A percentile compares a stretch with the other conserved stretches of the same genome.
These are phyloP conservation scores for Syzygium oleosum DNA, from an alignment of 345 rosid genomes.

Conservation along the genomic window DNA sequence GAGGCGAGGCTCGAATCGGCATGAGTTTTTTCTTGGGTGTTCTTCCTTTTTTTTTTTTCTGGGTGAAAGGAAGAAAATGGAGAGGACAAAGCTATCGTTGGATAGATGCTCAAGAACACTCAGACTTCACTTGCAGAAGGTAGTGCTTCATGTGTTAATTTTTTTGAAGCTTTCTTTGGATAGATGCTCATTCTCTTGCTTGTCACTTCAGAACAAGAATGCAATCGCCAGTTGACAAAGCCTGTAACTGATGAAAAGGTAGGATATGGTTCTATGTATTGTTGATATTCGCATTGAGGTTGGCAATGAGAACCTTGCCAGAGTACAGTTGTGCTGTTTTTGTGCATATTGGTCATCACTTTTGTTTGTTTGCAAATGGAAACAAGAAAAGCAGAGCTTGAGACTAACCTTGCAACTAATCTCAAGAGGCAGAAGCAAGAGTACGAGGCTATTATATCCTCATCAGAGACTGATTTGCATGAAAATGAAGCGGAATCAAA, in stretches of 20 bases:
- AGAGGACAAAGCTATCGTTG: too few relatives aligned
- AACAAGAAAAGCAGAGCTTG: slow-evolving; percentile 92
- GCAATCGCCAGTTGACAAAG: not conserved
- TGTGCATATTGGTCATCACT: not conserved
- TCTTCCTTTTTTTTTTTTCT: not conserved
- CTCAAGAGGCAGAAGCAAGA: slow-evolving; percentile 87
- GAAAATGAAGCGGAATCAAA: slow-evolving; percentile 58
- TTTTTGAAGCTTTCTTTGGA: too few relatives aligned
- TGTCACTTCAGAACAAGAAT: too few relatives aligned
- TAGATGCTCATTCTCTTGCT: too few relatives aligned
- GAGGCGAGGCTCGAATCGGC: too few relatives aligned
- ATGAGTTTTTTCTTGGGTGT: too few relatives aligned
- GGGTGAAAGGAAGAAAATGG: too few relatives aligned
- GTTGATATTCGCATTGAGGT: slow-evolving; percentile 57
- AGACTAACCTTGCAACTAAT: slow-evolving; percentile 82
- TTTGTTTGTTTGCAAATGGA: slow-evolving; percentile 44
- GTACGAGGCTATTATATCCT: slow-evolving; percentile 66
- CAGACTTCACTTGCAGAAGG: too few relatives aligned
- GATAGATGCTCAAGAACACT: too few relatives aligned
- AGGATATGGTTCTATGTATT: not conserved
- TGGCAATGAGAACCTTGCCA: slow-evolving; percentile 7
- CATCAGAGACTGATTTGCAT: slow-evolving; percentile 54
- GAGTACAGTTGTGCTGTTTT: not conserved
- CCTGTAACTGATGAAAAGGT: slow-evolving; percentile 1
- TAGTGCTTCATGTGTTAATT: too few relatives aligned